Evolutionary conservation across 306 rosid species (phyloP), one percentile per base, ranked within the genome.

Genomic region (Prunus campanulata): DNA sequence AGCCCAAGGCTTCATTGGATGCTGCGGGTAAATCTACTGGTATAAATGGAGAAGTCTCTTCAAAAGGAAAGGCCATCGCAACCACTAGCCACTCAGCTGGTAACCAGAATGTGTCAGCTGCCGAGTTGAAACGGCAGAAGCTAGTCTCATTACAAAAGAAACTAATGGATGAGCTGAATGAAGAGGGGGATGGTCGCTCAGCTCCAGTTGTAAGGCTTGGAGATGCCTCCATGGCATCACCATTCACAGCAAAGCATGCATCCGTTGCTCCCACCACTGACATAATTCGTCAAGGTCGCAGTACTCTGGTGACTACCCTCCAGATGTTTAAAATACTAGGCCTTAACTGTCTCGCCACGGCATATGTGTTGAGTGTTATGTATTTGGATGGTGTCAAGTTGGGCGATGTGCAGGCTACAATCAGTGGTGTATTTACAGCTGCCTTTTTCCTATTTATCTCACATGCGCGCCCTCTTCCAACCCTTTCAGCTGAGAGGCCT

Each of bases 161-260:
- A 80, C 61, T 92, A 83, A 83, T 96, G 83, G 99, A 92, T 71
- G 99, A 92, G 71, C 86, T 96, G 82, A 96, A 96, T 68, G 99
- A 96, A 86, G 99, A 89, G 46, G 93, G 97, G 6, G 99, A 92
- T 85, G 96, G 97, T 24, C 97, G 95, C 6, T 74, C 90, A 49
- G 90, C 95, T 20, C 96, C 99, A 14, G 20, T 91, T 59, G 99
- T 96, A 81, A 92, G 89, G 90, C 99, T 96, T 70, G 99, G 99
- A 25, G 99, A 96, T 78, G 99, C 99, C 68, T 96, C 99, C 71
- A 96, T 96, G 99, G 99, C 99, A 70, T 96, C 99, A 32, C 99
- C 99, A 6, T 96, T 96, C 88, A 96, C 99, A 0, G 99, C 99
- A 25, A 96, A 96, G 83, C 97, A 96, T 85, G 99, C 99, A 18